phyloP scores from a whole-genome alignment of 495 filamentous ascomycete species.

The Acidiella bohemica region DNA sequence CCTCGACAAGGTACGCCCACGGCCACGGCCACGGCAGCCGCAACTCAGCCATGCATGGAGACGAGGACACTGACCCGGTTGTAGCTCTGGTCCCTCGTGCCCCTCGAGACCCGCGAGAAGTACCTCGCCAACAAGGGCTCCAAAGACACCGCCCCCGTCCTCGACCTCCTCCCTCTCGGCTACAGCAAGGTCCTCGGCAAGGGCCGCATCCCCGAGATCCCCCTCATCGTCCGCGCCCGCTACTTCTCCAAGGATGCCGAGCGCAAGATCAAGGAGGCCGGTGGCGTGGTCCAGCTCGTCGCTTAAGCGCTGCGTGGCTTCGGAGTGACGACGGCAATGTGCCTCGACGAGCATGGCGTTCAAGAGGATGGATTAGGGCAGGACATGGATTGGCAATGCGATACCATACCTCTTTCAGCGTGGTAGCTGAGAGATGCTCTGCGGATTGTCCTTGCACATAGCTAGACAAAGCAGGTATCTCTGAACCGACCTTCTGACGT shows the following conservation, averaged over 20 bases:
- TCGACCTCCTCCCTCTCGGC: slow-evolving; percentile 81
- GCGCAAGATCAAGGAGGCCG: slow-evolving; percentile 88
- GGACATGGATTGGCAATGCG: too few species aligned
- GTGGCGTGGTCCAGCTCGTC: slow-evolving; percentile 82
- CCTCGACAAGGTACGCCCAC: slow-evolving; percentile 66
- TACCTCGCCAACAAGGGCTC: slow-evolving; percentile 52
- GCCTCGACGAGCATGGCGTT: slow-evolving; percentile 10
- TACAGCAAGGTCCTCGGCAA: slow-evolving; percentile 93
- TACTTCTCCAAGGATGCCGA: slow-evolving; percentile 82
- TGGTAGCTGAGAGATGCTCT: slow-evolving; percentile 23
- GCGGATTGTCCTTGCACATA: too few species aligned
- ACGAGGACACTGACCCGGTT: slow-evolving; percentile 1
- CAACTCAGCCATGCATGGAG: not conserved
- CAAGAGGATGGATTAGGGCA: slow-evolving; percentile 1
- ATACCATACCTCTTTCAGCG: slow-evolving; percentile 16
- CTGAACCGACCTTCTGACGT: slow-evolving; percentile 23
- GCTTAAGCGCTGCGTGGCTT: slow-evolving; percentile 50
- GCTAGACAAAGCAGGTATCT: slow-evolving; percentile 20
- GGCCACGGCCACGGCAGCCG: too few species aligned
- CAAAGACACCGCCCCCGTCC: slow-evolving; percentile 71
- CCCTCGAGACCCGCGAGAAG: slow-evolving; percentile 66
- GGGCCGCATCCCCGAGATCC: slow-evolving; percentile 73
- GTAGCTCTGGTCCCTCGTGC: slow-evolving; percentile 72
- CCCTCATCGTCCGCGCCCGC: slow-evolving; percentile 74
- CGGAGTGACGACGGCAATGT: too few species aligned